Conservation (phyloP, 2,329 filamentous ascomycete genomes). For the Harringtonia aguacate region DNA sequence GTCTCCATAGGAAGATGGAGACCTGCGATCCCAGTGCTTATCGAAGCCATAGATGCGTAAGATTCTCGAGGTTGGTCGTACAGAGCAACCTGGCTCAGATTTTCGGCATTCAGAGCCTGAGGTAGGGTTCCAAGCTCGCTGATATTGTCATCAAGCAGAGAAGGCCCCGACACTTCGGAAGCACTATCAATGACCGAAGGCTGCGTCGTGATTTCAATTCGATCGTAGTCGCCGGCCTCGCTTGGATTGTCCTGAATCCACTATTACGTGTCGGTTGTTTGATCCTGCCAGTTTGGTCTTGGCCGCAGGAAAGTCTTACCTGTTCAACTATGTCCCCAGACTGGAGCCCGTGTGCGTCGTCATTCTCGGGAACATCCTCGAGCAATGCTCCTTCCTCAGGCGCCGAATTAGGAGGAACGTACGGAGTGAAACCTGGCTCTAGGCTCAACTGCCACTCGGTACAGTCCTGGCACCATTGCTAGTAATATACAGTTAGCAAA, state of each 20-base stretch:
- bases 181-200: constrained; percentile 1
- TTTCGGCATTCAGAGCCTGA: constrained; percentile 9
- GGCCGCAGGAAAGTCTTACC: not conserved
- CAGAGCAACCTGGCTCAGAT: constrained; percentile 1
- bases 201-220: constrained; percentile 2
- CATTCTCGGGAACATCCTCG: not conserved
- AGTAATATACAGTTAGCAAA: not conserved
- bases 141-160: constrained; percentile 6
- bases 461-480: constrained; percentile 26
- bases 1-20: too few relatives aligned
- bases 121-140: constrained; percentile 3
- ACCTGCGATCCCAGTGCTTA: too few relatives aligned
- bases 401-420: constrained; percentile 10
- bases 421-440: constrained; percentile 15
- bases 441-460: constrained; percentile 19
- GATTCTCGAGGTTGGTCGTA: not conserved
- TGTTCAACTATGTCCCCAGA: constrained; percentile 5
- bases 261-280: too few relatives aligned
- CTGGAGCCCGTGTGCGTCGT: not conserved
- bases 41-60: not conserved
- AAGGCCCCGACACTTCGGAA: constrained; percentile 2
- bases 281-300: not conserved
- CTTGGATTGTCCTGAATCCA: constrained; percentile 13
- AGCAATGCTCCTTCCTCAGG: constrained; percentile 2
- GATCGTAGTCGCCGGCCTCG: constrained; percentile 8